These are phyloP conservation scores for Massospora cicadina DNA, from an alignment of 371 early-diverging fungal species.

Conservation along the genomic window DNA sequence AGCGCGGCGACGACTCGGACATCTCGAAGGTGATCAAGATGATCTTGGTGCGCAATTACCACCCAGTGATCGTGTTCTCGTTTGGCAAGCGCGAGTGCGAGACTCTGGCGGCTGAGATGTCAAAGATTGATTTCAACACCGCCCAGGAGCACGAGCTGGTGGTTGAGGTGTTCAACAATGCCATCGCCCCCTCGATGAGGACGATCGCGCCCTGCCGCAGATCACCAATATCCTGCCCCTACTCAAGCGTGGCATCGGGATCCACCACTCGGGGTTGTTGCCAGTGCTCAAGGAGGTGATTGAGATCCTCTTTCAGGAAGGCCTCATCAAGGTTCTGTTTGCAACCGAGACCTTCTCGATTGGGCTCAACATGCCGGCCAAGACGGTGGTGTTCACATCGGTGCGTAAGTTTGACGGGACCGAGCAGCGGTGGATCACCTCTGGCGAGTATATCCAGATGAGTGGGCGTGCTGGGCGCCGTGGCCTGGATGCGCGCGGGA, in stretches of 20 bases:
- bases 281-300: constrained; percentile 99
- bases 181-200: constrained; percentile 76
- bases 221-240: constrained; percentile 91
- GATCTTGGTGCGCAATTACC: constrained; percentile 83
- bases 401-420: constrained; percentile 97
- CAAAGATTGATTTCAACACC: constrained; percentile 85
- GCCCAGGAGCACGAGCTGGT: constrained; percentile 73
- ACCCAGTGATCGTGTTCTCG: constrained; percentile 98
- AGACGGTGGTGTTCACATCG: constrained; percentile 96
- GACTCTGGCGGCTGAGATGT: constrained; percentile 73
- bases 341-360: constrained; percentile 99
- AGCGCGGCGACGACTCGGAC: constrained; percentile 41
- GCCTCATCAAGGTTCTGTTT: constrained; percentile 95
- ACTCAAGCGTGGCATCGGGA: constrained; percentile 93
- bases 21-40: constrained; percentile 87
- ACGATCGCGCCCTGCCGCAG: constrained; percentile 89
- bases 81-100: constrained; percentile 98
- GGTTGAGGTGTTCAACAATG: constrained; percentile 77
- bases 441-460: constrained; percentile 99
- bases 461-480: constrained; percentile 95
- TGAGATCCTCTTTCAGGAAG: constrained; percentile 99
- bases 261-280: constrained; percentile 98
- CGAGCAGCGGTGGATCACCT: constrained; percentile 65
- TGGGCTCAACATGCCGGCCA: constrained; percentile 99
- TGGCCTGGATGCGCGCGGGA: constrained; percentile 96